Evolutionary conservation across 1,284 basidiomycete genomes (phyloP).

Genomic region (Kalmanozyma brasiliensis): DNA sequence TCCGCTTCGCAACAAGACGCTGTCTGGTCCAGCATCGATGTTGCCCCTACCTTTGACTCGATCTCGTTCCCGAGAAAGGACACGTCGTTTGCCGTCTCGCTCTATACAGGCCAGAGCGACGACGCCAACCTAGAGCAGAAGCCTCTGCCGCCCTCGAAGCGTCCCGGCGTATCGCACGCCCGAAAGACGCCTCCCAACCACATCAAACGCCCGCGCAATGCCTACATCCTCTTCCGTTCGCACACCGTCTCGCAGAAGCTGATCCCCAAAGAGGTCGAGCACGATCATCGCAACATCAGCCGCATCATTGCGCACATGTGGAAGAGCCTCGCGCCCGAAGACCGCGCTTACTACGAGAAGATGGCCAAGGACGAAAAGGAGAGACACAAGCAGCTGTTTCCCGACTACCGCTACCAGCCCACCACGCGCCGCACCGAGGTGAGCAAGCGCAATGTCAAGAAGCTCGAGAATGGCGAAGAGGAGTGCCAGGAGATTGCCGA

Average conservation of each 20-base stretch:
- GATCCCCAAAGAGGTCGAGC: slow-evolving; percentile 82
- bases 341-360: slow-evolving; percentile 52
- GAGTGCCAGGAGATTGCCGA: slow-evolving; percentile 61
- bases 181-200: slow-evolving; percentile 70
- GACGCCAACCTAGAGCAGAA: slow-evolving; percentile 7
- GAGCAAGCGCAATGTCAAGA: slow-evolving; percentile 47
- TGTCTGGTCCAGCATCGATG: not conserved
- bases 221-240: slow-evolving; percentile 92
- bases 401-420: slow-evolving; percentile 63
- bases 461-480: slow-evolving; percentile 53
- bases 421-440: slow-evolving; percentile 35
- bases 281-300: slow-evolving; percentile 79
- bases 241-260: slow-evolving; percentile 83
- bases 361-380: slow-evolving; percentile 59
- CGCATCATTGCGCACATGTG: slow-evolving; percentile 69
- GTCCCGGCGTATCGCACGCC: slow-evolving; percentile 52
- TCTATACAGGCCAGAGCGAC: slow-evolving; percentile 6
- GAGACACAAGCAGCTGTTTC: slow-evolving; percentile 52
- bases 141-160: slow-evolving; percentile 30
- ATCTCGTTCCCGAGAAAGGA: slow-evolving; percentile 24
- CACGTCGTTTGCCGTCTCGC: slow-evolving; percentile 2
- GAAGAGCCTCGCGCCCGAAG: slow-evolving; percentile 54
- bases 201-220: slow-evolving; percentile 90
- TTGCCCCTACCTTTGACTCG: slow-evolving; percentile 12
- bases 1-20: slow-evolving; percentile 13